Evolutionary conservation across 345 rosid genomes (phyloP), one percentile per base, ranked within the genome.

Genomic region (Populus nigra): DNA sequence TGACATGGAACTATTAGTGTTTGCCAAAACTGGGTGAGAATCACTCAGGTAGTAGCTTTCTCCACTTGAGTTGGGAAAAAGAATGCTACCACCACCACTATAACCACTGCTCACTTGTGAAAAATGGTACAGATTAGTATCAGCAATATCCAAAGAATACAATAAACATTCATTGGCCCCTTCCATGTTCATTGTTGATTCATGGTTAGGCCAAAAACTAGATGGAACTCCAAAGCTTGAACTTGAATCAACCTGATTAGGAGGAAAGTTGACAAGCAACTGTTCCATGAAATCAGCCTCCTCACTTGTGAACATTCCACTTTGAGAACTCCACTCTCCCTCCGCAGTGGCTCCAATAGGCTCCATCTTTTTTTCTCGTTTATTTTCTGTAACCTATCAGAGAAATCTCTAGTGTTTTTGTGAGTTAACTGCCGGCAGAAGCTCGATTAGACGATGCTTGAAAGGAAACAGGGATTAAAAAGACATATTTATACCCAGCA

Each of bases 271-370:
- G 3, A 83, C 85, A 2, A 91, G 90, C 82, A 92, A 82, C 36
- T 90, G 90, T 45, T 88, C 89, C 92, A 89, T 83, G 88, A 92
- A 89, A 70, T 94, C 90, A 65, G 89, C 86, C 81, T 94, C 98
- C 65, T 94, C 95, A 57, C 79, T 72, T 33, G 91, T 81, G 71
- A 79, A 83, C 80, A 89, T 80, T 68, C 88, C 93, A 31, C 87
- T 76, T 2, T 90, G 82, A 72, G 80, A 84, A 55, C 84, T 84
- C 96, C 97, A 92, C 36, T 88, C 92, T 45, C 89, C 88, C 50
- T 83, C 90, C n/a, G 73, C 39, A n/a, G 65, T 50, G 39, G 76
- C 74, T 70, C 83, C 91, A 83, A 85, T 80, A 27, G 86, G 73
- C 75, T 89, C 91, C 92, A 91, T 88, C 45, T 25, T 2, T 65